Base-by-base conservation (phyloP, 495 filamentous ascomycete genomes). In the Penicillium paxilli region DNA sequence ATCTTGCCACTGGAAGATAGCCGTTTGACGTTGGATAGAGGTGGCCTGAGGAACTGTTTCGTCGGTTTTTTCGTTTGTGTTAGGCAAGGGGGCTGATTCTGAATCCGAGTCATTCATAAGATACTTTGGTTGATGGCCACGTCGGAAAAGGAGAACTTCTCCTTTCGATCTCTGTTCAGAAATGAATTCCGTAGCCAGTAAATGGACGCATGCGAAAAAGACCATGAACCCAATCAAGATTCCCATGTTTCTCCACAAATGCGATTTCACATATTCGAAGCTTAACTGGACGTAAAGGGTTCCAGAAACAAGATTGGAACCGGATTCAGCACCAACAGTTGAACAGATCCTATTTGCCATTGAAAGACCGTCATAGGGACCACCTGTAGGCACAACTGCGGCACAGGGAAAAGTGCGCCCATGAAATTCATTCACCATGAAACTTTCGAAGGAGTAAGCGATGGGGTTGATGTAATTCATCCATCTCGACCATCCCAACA, bases 1-100 rank as follows among this genome's bases (percentile, higher is more conserved):
- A 53, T 87, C 78, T 55, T 86, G 80, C 87, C 87, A 93, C 4
- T 86, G 89, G 54, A 93, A 84, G 28, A 92, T 82, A 49, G 85
- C 85, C 1, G 63, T 64, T 38, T 76, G 73, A 46, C 59, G 55
- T 35, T 74, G 67, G 30, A 80, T 62, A 81, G 71, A 1, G 86
- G 70, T 79, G 70, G 37, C 80, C 70, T 21, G 70, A 73, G 35
- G 16, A 1, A 24, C 82, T 72, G 59, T 75, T 76, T 60, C 49
- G 5, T 42, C 52, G 12, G 37, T 25, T 4, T 42, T 24, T 11
- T 49, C 30, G 23, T 30, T 6, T 0, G 41, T 49, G 9, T 19
- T 50, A 20, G 55, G 44, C 76, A 56, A 84, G 74, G 63, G 88
- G 77, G 85, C 84, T 89, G 35, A 38, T 8, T 87, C 7, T 52